Conservation (phyloP, 2,329 filamentous ascomycete species). For the Exophiala aquamarina region DNA sequence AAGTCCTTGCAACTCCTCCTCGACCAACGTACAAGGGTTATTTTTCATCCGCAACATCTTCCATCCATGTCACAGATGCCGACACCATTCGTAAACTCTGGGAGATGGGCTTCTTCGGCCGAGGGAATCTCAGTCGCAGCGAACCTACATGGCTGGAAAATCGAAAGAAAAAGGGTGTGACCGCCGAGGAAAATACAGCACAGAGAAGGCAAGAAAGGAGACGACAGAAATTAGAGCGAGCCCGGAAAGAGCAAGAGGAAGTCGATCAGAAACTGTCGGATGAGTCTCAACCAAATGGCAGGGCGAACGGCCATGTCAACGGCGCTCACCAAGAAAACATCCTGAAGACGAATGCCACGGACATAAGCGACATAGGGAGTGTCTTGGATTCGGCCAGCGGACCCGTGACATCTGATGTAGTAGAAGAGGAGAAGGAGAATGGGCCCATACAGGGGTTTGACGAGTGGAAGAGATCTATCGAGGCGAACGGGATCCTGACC, state of each 20-base stretch:
- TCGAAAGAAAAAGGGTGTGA: constrained; percentile 74
- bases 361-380: constrained; percentile 25
- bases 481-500: constrained; percentile 28
- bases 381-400: constrained; percentile 23
- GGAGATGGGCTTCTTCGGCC: constrained; percentile 97
- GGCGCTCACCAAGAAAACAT: constrained; percentile 13
- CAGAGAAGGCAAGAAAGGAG: constrained; percentile 76
- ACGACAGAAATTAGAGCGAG: constrained; percentile 85
- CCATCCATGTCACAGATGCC: constrained; percentile 78
- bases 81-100: constrained; percentile 77
- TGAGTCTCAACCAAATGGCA: constrained; percentile 39
- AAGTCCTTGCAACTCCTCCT: constrained; percentile 65
- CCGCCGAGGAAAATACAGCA: constrained; percentile 79
- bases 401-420: constrained; percentile 12
- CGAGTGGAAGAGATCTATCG: constrained; percentile 27
- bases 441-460: constrained; percentile 24
- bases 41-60: constrained; percentile 79
- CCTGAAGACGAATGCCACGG: constrained; percentile 25
- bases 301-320: constrained; percentile 4
- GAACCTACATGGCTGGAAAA: constrained; percentile 90
- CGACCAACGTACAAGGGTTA: constrained; percentile 67
- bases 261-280: constrained; percentile 70
- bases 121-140: constrained; percentile 87
- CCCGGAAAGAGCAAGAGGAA: constrained; percentile 79
- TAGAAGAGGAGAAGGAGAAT: constrained; percentile 20